These are phyloP conservation scores for Syncephalastrum racemosum DNA, from an alignment of 371 early-diverging fungal genomes.

Conservation along the genomic window DNA sequence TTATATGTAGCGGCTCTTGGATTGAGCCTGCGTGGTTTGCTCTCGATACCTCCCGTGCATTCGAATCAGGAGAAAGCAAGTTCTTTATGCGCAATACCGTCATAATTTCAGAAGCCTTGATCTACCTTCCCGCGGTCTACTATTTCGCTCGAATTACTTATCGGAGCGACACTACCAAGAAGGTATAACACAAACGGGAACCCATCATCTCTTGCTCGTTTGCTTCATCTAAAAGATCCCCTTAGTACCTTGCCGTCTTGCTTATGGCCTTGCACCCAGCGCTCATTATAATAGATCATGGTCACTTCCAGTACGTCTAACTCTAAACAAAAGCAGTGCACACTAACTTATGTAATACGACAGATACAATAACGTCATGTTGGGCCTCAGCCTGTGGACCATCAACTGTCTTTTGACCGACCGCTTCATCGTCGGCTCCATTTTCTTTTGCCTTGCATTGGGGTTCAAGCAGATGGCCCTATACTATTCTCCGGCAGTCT, in stretches of 20 bases:
- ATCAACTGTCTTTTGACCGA: slow-evolving; percentile 65
- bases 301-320: neutral
- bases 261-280: slow-evolving; percentile 81
- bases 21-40: slow-evolving; percentile 87
- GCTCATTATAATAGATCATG: slow-evolving; percentile 42
- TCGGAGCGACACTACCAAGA: slow-evolving; percentile 21
- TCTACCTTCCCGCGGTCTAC: slow-evolving; percentile 79
- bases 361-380: slow-evolving; percentile 93
- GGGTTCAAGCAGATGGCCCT: slow-evolving; percentile 96
- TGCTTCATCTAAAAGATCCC: slow-evolving; percentile 5
- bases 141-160: slow-evolving; percentile 55
- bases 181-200: slow-evolving; percentile 14
- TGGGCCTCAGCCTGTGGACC: slow-evolving; percentile 81
- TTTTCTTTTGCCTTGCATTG: slow-evolving; percentile 79
- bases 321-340: neutral
- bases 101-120: slow-evolving; percentile 66
- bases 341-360: neutral
- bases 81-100: slow-evolving; percentile 91
- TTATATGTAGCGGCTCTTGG: slow-evolving; percentile 57
- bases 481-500: slow-evolving; percentile 89
- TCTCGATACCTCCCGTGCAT: slow-evolving; percentile 81
- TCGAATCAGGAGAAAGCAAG: slow-evolving; percentile 71
- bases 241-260: slow-evolving; percentile 51
- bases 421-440: slow-evolving; percentile 67
- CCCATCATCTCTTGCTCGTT: neutral